phyloP scores from a whole-genome alignment of 352 stramenopile species.

The Phytophthora cryptogea region DNA sequence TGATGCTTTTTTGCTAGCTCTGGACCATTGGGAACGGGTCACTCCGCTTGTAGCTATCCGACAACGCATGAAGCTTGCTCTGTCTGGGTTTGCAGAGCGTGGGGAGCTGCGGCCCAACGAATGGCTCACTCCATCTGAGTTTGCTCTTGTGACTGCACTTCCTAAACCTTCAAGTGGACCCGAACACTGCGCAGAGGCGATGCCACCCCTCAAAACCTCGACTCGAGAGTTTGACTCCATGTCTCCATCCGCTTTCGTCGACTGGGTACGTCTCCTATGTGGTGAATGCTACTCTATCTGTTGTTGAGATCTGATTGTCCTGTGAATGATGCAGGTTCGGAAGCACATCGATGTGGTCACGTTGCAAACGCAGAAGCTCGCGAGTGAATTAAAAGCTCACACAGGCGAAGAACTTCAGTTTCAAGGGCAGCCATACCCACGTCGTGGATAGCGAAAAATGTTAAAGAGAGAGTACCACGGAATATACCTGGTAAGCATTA shows the following conservation, averaged over 20 bases:
- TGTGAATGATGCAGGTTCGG: conserved; percentile 37
- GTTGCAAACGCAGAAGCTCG: conserved; percentile 42
- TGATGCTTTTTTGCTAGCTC: conserved; percentile 41
- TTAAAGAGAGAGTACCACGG: not conserved
- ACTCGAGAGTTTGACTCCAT: conserved; percentile 34
- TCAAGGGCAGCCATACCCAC: conserved; percentile 55
- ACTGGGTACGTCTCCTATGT: conserved; percentile 42
- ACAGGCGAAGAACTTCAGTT: conserved; percentile 74
- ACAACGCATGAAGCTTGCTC: conserved; percentile 50
- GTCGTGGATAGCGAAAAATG: conserved; percentile 7
- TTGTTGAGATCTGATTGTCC: not conserved
- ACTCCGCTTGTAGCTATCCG: conserved; percentile 43
- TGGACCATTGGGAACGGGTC: conserved; percentile 60
- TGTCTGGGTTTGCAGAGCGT: conserved; percentile 44
- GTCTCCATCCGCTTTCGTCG: conserved; percentile 28
- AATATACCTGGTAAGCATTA: not conserved
- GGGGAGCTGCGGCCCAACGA: conserved; percentile 31
- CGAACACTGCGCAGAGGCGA: conserved; percentile 1
- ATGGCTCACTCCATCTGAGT: conserved; percentile 45
- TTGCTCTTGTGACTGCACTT: conserved; percentile 39
- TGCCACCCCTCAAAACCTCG: conserved; percentile 10
- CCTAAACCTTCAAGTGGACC: conserved; percentile 2
- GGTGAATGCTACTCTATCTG: not conserved
- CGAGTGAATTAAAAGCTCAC: conserved; percentile 43
- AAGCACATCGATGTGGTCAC: conserved; percentile 49